phyloP scores from a whole-genome alignment of 1,139 yeast species.

The Geotrichum aggregatum region DNA sequence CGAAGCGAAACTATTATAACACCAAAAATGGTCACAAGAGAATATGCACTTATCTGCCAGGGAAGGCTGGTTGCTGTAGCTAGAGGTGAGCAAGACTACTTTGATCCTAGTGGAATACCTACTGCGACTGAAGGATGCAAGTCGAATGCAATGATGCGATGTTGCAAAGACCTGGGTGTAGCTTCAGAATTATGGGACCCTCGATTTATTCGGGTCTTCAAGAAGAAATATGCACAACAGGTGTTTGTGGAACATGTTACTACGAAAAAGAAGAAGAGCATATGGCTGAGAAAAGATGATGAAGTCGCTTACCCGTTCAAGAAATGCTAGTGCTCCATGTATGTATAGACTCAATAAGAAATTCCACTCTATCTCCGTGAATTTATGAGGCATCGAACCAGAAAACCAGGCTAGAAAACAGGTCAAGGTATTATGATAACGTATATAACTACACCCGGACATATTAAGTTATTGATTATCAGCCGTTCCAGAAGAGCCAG shows the following conservation, averaged over 20 bases:
- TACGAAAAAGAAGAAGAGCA: constrained; percentile 77
- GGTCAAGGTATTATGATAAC: too few relatives aligned
- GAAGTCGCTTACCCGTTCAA: constrained; percentile 77
- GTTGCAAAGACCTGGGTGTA: constrained; percentile 94
- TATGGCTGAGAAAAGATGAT: constrained; percentile 76
- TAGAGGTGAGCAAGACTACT: constrained; percentile 93
- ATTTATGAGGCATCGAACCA: too few relatives aligned
- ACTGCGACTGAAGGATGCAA: constrained; percentile 98
- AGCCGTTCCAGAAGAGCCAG: not conserved
- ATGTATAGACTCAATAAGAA: not conserved
- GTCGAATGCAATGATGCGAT: constrained; percentile 93
- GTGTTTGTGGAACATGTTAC: constrained; percentile 80
- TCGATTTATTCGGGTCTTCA: constrained; percentile 73
- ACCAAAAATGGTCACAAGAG: constrained; percentile 64
- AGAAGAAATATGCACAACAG: constrained; percentile 71
- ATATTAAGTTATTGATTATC: too few relatives aligned
- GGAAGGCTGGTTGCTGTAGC: constrained; percentile 90
- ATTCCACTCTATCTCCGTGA: not conserved
- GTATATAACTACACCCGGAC: too few relatives aligned
- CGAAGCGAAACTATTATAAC: constrained; percentile 80
- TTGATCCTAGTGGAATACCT: constrained; percentile 79
- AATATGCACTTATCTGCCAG: constrained; percentile 79
- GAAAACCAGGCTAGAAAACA: too few relatives aligned
- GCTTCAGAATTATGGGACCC: constrained; percentile 99
- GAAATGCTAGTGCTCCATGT: constrained; percentile 18